Conservation (phyloP, 805 yeast genomes). For the Metschnikowia lunata region DNA sequence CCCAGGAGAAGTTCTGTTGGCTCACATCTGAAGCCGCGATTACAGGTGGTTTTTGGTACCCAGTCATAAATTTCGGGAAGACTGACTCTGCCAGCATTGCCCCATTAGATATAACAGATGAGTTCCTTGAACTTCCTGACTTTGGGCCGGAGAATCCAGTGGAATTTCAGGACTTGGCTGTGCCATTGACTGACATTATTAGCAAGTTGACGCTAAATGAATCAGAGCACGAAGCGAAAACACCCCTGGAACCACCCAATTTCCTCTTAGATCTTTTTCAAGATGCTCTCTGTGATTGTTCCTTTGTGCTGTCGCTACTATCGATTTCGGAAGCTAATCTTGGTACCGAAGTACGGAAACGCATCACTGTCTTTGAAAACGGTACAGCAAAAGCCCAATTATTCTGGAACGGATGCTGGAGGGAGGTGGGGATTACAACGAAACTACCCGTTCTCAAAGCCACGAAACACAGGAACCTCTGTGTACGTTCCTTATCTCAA, state of each 20-base stretch:
- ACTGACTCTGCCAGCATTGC: constrained; percentile 6
- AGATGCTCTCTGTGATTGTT: constrained; percentile 60
- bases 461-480: constrained; percentile 22
- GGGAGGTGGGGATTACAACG: constrained; percentile 48
- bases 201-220: background rate
- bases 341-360: constrained; percentile 13
- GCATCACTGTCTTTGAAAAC: constrained; percentile 22
- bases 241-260: too few species aligned
- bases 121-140: constrained; percentile 2
- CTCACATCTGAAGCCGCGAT: constrained; percentile 13
- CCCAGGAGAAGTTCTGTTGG: constrained; percentile 16
- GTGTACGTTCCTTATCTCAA: constrained; percentile 35
- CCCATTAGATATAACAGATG: constrained; percentile 5
- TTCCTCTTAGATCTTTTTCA: constrained; percentile 34
- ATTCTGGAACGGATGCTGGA: constrained; percentile 47
- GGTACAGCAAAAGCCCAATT: constrained; percentile 33
- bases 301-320: constrained; percentile 66
- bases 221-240: background rate
- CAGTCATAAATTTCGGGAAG: constrained; percentile 8
- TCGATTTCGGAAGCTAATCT: constrained; percentile 33
- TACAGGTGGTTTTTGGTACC: constrained; percentile 15
- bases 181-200: background rate
- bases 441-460: constrained; percentile 33
- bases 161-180: constrained; percentile 1
- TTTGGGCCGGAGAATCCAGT: constrained; percentile 1